These are phyloP conservation scores for Hirsutella minnesotensis DNA, from an alignment of 2,329 filamentous ascomycete species.

Conservation along the genomic window DNA sequence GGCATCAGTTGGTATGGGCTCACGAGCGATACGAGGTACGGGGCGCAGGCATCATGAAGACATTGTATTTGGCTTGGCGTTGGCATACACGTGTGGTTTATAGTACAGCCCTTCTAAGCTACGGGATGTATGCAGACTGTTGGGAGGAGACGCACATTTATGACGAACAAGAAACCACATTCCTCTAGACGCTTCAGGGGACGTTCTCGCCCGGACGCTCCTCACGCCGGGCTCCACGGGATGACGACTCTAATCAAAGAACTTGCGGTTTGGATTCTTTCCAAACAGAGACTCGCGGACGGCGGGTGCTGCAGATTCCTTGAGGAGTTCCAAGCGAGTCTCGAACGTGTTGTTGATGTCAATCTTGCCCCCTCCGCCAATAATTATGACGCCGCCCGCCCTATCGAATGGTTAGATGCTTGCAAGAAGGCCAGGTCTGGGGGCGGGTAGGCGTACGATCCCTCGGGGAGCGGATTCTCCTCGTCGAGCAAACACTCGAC, in stretches of 20 bases:
- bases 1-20: neutral
- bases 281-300: slow-evolving; percentile 84
- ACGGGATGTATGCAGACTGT: slow-evolving; percentile 11
- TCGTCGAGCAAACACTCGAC: slow-evolving; percentile 64
- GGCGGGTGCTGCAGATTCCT: slow-evolving; percentile 72
- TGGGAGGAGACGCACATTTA: slow-evolving; percentile 12
- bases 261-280: slow-evolving; percentile 89
- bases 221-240: neutral
- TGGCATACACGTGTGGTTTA: slow-evolving; percentile 4
- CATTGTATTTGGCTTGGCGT: slow-evolving; percentile 6
- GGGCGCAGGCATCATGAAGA: neutral
- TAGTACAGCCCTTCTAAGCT: slow-evolving; percentile 21
- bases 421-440: slow-evolving; percentile 10
- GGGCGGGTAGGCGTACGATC: slow-evolving; percentile 52
- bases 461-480: slow-evolving; percentile 66
- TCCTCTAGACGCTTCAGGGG: neutral
- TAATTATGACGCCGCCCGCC: slow-evolving; percentile 68
- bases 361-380: slow-evolving; percentile 83
- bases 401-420: slow-evolving; percentile 30
- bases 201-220: neutral
- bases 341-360: slow-evolving; percentile 98
- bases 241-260: slow-evolving; percentile 62
- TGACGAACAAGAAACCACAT: slow-evolving; percentile 6
- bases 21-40: neutral
- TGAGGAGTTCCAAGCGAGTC: slow-evolving; percentile 73